Evolutionary conservation across 305 asterid species (phyloP).

Genomic region (Fraxinus floribunda): DNA sequence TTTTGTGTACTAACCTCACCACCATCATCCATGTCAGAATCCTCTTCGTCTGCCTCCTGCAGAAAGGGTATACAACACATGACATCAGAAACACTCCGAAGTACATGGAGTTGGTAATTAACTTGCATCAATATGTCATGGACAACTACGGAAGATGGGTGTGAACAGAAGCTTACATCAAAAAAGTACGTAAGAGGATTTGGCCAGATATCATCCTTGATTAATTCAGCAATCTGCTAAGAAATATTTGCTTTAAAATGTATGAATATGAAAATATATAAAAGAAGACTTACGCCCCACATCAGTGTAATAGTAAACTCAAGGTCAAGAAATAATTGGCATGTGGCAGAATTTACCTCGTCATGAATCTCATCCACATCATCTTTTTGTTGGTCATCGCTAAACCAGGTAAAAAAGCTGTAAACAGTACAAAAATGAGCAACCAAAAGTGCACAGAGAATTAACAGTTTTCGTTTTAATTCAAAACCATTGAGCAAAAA

Average conservation of each 20-base stretch:
- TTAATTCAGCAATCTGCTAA: slow-evolving; percentile 83
- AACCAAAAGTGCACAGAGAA: not conserved
- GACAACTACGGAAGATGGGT: not conserved
- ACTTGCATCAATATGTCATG: slow-evolving; percentile 2
- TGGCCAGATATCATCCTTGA: slow-evolving; percentile 96
- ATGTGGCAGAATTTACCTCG: slow-evolving; percentile 49
- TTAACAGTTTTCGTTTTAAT: not conserved
- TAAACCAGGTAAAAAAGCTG: slow-evolving; percentile 96
- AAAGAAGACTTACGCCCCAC: not conserved
- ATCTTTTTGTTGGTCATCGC: slow-evolving; percentile 50
- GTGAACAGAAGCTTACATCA: slow-evolving; percentile 45
- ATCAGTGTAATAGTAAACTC: not conserved
- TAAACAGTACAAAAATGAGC: slow-evolving; percentile 18
- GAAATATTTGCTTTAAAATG: slow-evolving; percentile 4
- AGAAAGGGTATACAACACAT: slow-evolving; percentile 8
- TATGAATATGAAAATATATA: not conserved
- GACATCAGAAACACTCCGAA: not conserved
- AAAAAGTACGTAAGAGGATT: slow-evolving; percentile 81
- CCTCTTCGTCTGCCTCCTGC: slow-evolving; percentile 87
- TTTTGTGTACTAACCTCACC: slow-evolving; percentile 50
- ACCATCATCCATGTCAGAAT: slow-evolving; percentile 52
- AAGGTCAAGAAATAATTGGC: slow-evolving; percentile 7
- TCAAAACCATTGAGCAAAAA: not conserved
- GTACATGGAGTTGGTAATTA: not conserved
- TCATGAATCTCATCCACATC: slow-evolving; percentile 70